Evolutionary conservation across 139 green algal genomes (phyloP).

Genomic region (Gonium pectorale): DNA sequence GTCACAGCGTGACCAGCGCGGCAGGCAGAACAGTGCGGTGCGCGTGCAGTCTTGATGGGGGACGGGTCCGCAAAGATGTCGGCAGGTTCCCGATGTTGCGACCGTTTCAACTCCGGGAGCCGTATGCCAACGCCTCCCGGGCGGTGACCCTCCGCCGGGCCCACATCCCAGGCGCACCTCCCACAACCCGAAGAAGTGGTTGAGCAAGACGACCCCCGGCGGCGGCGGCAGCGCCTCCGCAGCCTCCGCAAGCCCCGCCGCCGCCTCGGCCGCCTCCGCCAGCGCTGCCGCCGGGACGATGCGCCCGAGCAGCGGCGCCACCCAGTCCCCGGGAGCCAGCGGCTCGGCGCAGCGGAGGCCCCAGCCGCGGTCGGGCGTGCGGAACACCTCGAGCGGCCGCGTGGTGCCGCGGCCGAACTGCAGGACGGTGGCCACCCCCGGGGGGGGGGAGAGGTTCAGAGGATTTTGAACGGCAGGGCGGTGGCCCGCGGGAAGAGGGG

Average conservation of each 20-base stretch:
- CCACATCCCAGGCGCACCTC: conserved; percentile 10
- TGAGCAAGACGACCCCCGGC: background rate
- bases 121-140: too few relatives aligned
- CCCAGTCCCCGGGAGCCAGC: background rate
- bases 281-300: background rate
- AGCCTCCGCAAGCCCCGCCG: background rate
- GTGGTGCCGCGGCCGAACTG: background rate
- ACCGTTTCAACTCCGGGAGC: too few relatives aligned
- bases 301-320: conserved; percentile 22
- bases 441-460: background rate
- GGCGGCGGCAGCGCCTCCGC: background rate
- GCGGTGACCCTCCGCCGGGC: too few relatives aligned
- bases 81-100: too few relatives aligned
- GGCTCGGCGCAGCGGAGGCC: background rate
- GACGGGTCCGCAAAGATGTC: too few relatives aligned
- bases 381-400: conserved; percentile 25
- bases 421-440: background rate
- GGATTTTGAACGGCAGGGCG: background rate
- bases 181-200: conserved; percentile 26
- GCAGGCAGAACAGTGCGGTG: too few relatives aligned
- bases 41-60: too few relatives aligned
- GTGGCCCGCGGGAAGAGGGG: background rate
- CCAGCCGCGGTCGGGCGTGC: conserved; percentile 3
- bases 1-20: too few relatives aligned
- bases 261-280: background rate